Conservation (phyloP, 116 monocot species). For the Phalaenopsis hybrid region DNA sequence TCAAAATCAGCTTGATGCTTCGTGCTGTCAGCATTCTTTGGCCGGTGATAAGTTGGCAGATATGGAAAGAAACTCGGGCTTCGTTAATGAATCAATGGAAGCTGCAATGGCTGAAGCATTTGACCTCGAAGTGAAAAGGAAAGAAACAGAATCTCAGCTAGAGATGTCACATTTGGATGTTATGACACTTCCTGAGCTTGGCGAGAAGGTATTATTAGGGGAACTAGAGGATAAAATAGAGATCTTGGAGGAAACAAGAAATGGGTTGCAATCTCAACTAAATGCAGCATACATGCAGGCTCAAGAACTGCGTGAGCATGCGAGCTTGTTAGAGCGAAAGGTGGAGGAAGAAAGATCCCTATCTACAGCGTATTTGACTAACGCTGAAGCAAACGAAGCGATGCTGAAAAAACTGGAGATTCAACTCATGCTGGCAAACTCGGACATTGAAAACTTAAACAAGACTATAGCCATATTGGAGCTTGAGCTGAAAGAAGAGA, state of each 20-base stretch:
- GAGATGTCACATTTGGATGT: slow-evolving; percentile 12
- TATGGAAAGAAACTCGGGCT: slow-evolving; percentile 15
- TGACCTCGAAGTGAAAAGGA: slow-evolving; percentile 11
- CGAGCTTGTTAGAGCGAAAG: slow-evolving; percentile 10
- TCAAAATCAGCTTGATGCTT: slow-evolving; percentile 18
- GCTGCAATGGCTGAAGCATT: slow-evolving; percentile 10
- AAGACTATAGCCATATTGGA: slow-evolving; percentile 16
- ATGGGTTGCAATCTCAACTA: slow-evolving; percentile 11
- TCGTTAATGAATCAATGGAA: slow-evolving; percentile 22
- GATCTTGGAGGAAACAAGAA: slow-evolving; percentile 5
- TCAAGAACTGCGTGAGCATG: slow-evolving; percentile 12
- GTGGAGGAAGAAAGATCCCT: slow-evolving; percentile 15
- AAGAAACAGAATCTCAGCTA: slow-evolving; percentile 15
- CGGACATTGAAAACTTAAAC: slow-evolving; percentile 10
- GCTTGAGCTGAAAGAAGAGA: slow-evolving; percentile 12
- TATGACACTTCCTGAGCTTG: slow-evolving; percentile 9
- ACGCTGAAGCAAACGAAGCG: slow-evolving; percentile 15
- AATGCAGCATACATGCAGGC: slow-evolving; percentile 7
- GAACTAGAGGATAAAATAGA: slow-evolving; percentile 10
- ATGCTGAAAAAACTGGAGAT: slow-evolving; percentile 6
- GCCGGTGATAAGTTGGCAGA: slow-evolving; percentile 16
- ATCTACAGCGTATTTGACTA: slow-evolving; percentile 13
- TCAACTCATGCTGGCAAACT: slow-evolving; percentile 15
- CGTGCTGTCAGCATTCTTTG: slow-evolving; percentile 4
- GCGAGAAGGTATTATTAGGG: slow-evolving; percentile 12